phyloP scores from a whole-genome alignment of 2,329 filamentous ascomycete genomes.

The Verruconis gallopava region DNA sequence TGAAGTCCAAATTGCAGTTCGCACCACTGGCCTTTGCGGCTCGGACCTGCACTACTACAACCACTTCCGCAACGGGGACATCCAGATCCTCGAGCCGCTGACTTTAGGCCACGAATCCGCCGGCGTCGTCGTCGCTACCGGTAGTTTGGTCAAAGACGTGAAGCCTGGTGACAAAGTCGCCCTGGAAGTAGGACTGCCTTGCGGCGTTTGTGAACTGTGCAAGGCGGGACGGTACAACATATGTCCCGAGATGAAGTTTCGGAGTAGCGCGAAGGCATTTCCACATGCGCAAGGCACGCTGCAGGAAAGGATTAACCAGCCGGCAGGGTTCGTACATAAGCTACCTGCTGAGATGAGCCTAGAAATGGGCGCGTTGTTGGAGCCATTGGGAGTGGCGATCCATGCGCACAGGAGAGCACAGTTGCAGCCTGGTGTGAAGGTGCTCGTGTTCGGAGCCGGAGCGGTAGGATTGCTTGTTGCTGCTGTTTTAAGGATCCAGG shows the following conservation, averaged over 20 bases:
- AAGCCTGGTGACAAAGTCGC: constrained; percentile 70
- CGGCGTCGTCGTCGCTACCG: constrained; percentile 62
- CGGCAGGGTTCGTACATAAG: constrained; percentile 45
- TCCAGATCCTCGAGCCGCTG: constrained; percentile 69
- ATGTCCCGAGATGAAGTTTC: constrained; percentile 44
- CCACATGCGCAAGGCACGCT: constrained; percentile 53
- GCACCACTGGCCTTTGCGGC: constrained; percentile 56
- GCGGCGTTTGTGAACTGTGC: constrained; percentile 48
- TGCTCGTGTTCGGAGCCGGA: constrained; percentile 48
- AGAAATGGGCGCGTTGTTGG: constrained; percentile 45
- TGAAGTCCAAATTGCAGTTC: constrained; percentile 52
- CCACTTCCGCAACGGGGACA: constrained; percentile 78
- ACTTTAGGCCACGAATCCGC: constrained; percentile 68
- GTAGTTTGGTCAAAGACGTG: constrained; percentile 49
- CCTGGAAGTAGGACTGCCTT: constrained; percentile 84
- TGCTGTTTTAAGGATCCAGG: constrained; percentile 41
- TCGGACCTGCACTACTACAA: constrained; percentile 74
- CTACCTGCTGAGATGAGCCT: constrained; percentile 40
- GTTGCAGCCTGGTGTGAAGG: constrained; percentile 32
- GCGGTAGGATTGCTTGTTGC: constrained; percentile 48
- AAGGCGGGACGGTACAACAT: constrained; percentile 47
- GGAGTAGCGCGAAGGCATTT: constrained; percentile 46
- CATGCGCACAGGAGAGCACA: constrained; percentile 45
- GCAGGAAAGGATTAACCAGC: constrained; percentile 49
- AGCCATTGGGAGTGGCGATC: constrained; percentile 47